Evolutionary conservation across 805 yeast species (phyloP).

Genomic region (Grigorovia transvaalensis): DNA sequence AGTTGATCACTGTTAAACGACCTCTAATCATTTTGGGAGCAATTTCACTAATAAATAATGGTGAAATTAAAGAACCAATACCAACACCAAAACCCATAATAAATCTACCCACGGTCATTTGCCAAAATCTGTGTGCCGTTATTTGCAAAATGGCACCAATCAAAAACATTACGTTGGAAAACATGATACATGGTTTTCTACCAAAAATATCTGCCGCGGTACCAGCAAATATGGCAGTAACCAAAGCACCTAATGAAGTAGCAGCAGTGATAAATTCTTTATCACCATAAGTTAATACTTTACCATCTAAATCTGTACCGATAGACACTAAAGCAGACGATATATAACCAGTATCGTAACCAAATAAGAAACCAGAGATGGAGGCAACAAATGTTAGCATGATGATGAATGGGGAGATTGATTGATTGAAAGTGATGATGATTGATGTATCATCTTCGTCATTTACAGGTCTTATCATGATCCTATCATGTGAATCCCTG

Average conservation of each 20-base stretch:
- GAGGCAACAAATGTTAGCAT: slow-evolving; percentile 68
- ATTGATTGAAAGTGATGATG: slow-evolving; percentile 39
- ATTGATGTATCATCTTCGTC: slow-evolving; percentile 43
- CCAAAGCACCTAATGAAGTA: slow-evolving; percentile 84
- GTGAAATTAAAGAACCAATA: slow-evolving; percentile 87
- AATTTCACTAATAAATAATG: slow-evolving; percentile 81
- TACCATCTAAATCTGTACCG: slow-evolving; percentile 60
- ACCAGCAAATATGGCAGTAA: slow-evolving; percentile 75
- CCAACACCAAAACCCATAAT: slow-evolving; percentile 97
- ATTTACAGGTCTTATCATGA: slow-evolving; percentile 29
- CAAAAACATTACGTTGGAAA: slow-evolving; percentile 71
- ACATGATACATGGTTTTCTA: slow-evolving; percentile 72
- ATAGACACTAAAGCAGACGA: slow-evolving; percentile 86
- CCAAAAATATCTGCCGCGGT: slow-evolving; percentile 73
- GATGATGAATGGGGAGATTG: slow-evolving; percentile 55
- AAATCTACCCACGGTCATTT: slow-evolving; percentile 85
- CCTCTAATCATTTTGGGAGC: slow-evolving; percentile 92
- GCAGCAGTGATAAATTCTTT: slow-evolving; percentile 90
- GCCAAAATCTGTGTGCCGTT: slow-evolving; percentile 72
- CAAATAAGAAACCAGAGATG: slow-evolving; percentile 92
- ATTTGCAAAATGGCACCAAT: slow-evolving; percentile 81
- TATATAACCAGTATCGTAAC: slow-evolving; percentile 95
- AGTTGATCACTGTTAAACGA: slow-evolving; percentile 77
- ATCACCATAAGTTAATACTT: slow-evolving; percentile 57
- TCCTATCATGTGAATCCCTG: slow-evolving; percentile 10